Base-by-base conservation (phyloP, 805 yeast genomes). In the Spathaspora gorwiae region DNA sequence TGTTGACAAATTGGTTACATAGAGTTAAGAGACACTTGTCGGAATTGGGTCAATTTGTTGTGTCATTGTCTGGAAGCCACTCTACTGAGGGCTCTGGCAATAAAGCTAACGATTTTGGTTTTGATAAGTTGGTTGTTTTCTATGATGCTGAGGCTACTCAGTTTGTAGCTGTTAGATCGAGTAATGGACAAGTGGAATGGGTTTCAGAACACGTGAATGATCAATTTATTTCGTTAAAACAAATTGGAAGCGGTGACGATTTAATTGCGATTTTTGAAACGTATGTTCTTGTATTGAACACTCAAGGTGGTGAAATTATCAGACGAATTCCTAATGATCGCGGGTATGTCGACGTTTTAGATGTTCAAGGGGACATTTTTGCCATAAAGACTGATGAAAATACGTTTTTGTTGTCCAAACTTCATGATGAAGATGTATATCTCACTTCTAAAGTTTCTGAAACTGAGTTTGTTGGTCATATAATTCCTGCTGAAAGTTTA, bases 131-230 rank as follows among this genome's bases (percentile, higher is more conserved):
- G 7, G 48, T 71, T 13, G 51, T 71, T 1, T 60, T 56, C 40
- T 53, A 50, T 26, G 69, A 68, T 48, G 45, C 48, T 5, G 44
- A 37, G 7, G 37, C 49, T 15, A 35, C 44, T 5, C 66, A 64
- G 39, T 41, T 82, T 1, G 59, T 72, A 8, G 79, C 78, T 1
- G 55, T 78, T 13, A 68, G 74, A 47, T 57, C 76, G 1, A 52
- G 60, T 6, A 60, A 70, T 42, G 77, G 78, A 14, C 52, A 59
- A 1, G 34, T 64, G 4, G 51, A 61, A 6, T 80, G 84, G 84
- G 53, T 44, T 15, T 30, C 38, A 8, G 42, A 19, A 2, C 29
- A 42, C 5, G 47, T 57, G 1, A 51, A 52, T 8, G 54, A 37
- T 33, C n/a, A 37, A 14, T 40, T 46, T 7, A 35, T 42, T 8